Percentiles rank a stretch among this genome's conserved stretches.
phyloP scores from a whole-genome alignment of 2,329 filamentous ascomycete genomes.

The Epichloe sylvatica region DNA sequence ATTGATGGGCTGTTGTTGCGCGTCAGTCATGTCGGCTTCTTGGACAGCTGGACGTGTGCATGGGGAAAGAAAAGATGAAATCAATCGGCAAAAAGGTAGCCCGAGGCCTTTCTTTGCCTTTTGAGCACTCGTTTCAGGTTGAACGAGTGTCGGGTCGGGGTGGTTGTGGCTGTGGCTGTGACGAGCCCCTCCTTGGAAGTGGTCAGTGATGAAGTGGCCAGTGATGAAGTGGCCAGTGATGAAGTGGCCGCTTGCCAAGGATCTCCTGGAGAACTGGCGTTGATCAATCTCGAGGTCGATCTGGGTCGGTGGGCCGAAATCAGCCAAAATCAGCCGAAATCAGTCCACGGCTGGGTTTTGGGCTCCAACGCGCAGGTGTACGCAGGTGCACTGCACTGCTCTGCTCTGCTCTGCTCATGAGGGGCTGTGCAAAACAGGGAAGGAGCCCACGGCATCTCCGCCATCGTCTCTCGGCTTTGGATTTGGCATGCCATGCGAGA shows the following conservation, averaged over 20 bases:
- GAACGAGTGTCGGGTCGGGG: not conserved
- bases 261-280: not conserved
- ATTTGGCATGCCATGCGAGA: not conserved
- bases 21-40: not conserved
- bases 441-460: not conserved
- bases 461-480: not conserved
- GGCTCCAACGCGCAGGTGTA: too few species aligned
- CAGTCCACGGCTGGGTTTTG: too few species aligned
- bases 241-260: not conserved
- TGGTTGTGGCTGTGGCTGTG: not conserved
- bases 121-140: not conserved
- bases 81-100: not conserved
- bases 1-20: slow-evolving; percentile 6
- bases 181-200: not conserved
- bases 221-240: too few species aligned
- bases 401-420: not conserved
- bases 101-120: not conserved
- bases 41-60: not conserved
- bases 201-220: not conserved
- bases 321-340: too few species aligned
- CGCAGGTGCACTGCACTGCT: too few species aligned
- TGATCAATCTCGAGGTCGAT: too few species aligned
- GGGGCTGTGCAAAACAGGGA: not conserved
- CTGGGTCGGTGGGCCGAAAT: too few species aligned
- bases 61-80: not conserved